Evolutionary conservation across 768 basidiomycete species (phyloP), one percentile per base, ranked within the genome.

Genomic region (Tephrocybe sp.): DNA sequence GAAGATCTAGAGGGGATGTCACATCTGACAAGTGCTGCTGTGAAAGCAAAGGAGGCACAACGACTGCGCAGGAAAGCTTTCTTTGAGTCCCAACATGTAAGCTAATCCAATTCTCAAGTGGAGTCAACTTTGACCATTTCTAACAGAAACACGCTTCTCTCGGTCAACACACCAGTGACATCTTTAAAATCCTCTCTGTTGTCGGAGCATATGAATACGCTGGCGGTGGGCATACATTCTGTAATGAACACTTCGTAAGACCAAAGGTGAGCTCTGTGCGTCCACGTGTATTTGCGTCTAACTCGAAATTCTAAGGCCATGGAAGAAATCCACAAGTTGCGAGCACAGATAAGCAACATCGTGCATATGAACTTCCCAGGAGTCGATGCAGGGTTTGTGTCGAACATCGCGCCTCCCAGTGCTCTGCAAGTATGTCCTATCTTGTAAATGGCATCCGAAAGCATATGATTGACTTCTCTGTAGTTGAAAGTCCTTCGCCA

Each of bases 311-410:
- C 48, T 17, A 37, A 98, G 95, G 91, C 93, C 0, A 98, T 99
- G 95, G 91, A 97, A 69, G 97, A 99, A 72, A 96, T 97, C 30
- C 97, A 95, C 68, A 98, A 98, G 65, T 77, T 99, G 4, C 83
- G 94, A 30, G 78, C 84, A 0, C 97, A 99, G 62, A 87, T 99
- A 50, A 88, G 82, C 60, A 81, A 79, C 51, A 94, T 98, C 39
- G 90, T 96, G 4, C 77, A 79, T 50, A 72, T 79, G n/a, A 89
- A 89, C 62, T 91, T 94, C 56, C 81, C 86, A 3, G 80, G 77
- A 3, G 67, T 76, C 4, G 76, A 86, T 48, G 71, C 80, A 1
- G 81, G 79, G 9, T 86, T 90, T 57, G 67, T 74, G 3, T 77
- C 79, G 3, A 83, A 86, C 51, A 73, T 98, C 11, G 63, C 72